Base-by-base conservation (phyloP, 2,329 filamentous ascomycete genomes). In the Didymosphaeria variabile region DNA sequence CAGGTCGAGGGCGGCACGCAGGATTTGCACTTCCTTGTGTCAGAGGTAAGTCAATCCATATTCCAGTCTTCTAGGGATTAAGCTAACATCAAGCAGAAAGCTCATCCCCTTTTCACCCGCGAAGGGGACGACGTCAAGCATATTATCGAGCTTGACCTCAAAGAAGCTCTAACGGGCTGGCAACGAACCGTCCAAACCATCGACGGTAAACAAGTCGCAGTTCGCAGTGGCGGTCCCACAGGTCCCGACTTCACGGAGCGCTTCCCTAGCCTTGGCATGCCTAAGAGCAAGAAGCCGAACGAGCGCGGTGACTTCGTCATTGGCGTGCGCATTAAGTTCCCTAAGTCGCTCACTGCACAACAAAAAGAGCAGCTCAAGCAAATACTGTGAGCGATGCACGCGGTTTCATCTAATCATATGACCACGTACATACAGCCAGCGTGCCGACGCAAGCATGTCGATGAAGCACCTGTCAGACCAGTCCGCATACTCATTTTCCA, bases 1-100 rank as follows among this genome's bases (percentile, higher is more conserved):
- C 94, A 98, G 78, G 93, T 97, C 63, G 95, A 98, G 75, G 95
- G 95, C 45, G 94, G 94, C 15, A 92, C 93, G 61, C 95, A 99
- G 79, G 95, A 99, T 79, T 80, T 99, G 55, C 94, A 97, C 78
- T 97, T 99, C 72, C 90, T 99, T 60, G 87, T 99, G 23, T 91
- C 93, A 79, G 94, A 97, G 90, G 93, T 94, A 87, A 84, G 89
- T 75, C 38, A 26, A 21, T 6, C 5, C 42, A 32, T 8, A 34
- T 42, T 5, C 10, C 34, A 23, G 40, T 42, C 13, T 10, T 36
- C 29, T 21, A n/a, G 15, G 36, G 7, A 19, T 5, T 7, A 34
- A 46, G 38, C 81, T 72, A 68, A 63, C 29, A 58, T 26, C 19
- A 12, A 17, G 67, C 69, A 97, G 92, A 97, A 97, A 90, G 84